Evolutionary conservation across 495 filamentous ascomycete species (phyloP), one percentile per base, ranked within the genome.

Genomic region (Penicillium cosmopolitanum): DNA sequence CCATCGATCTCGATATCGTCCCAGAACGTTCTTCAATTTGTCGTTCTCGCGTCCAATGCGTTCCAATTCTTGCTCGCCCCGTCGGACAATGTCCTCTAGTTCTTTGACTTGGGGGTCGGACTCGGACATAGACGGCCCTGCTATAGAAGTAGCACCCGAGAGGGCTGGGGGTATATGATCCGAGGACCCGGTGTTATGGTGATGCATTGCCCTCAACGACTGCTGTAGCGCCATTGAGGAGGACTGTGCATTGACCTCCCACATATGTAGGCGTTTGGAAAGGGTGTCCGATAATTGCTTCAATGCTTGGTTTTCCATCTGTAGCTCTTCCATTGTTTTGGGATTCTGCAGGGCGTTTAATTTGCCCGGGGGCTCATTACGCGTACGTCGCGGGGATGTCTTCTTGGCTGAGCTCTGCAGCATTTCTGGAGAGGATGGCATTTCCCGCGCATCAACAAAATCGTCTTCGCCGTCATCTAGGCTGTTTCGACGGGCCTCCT

Each of bases 361-460:
- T 54, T 75, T 73, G 36, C 73, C 71, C 33, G 50, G 57, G 28
- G 56, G 28, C 28, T 31, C 56, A 13, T 56, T 63, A 16, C 16
- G 19, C 15, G 62, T 70, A n/a, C 63, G 74, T 25, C 36, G 56
- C 5, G 31, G 52, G 10, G 60, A 58, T 2, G 61, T 56, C 28
- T 63, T 74, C 46, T 63, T 77, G 28, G 57, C 55, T 34, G 60
- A 65, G 54, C 62, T 75, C 43, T 73, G 78, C 25, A 72, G 75
- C 58, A 82, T 61, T 56, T 80, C 77, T 2, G 82, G 82, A 1
- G 79, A 80, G 1, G 78, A 64, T 5, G 82, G 85, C 0, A 85
- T 87, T 71, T 96, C 92, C n/a, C 84, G 80, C 2, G 93, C 93
- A 71, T 96, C 93, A 15, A 96, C 81, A 69, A 97, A 97, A 57